Evolutionary conservation across 495 filamentous ascomycete species (phyloP), one percentile per base, ranked within the genome.

Genomic region (Amphirosellinia nigrospora): DNA sequence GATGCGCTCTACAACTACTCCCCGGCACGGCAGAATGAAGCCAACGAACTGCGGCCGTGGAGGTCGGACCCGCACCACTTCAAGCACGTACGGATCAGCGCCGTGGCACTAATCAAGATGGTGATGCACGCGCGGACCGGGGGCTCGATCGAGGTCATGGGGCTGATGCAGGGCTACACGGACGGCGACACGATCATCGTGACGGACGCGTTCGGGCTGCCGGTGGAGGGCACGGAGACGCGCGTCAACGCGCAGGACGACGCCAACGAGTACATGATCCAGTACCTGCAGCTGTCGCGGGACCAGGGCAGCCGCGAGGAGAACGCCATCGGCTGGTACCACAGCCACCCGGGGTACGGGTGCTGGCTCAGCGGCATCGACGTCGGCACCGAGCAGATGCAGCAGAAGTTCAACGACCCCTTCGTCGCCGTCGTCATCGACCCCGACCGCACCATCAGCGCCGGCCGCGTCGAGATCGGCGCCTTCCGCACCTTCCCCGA

Each of bases 321-420:
- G 77, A 98, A 99, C 77, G 92, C 90, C 4, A 91, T 98, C 9
- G 96, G 96, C 23, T 99, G 96, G 96, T 99, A 99, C 78, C 96
- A 99, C 82, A 93, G 89, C 71, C 96, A 99, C 77, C 96, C 96
- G 0, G 96, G 96, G 11, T 99, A 99, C 77, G 96, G 96, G 10
- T 99, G 96, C 84, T 99, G 96, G 96, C 86, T 99, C 26, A 93
- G 89, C 45, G 96, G 96, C 32, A 98, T 98, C 78, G 96, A 99
- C 78, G 96, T 98, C 23, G 84, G 84, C 48, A 99, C 96, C 23
- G 92, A 99, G 78, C 82, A 85, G 68, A 88, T 88, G 71, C 93
- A 98, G 77, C 96, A 99, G 84, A 76, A 81, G 41, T 91, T 91
- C 79, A 86, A 87, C 43, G 96, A 97, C 72, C 96, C 96, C 36